Base-by-base conservation (phyloP, 345 rosid genomes). In the Toxicodendron radicans region DNA sequence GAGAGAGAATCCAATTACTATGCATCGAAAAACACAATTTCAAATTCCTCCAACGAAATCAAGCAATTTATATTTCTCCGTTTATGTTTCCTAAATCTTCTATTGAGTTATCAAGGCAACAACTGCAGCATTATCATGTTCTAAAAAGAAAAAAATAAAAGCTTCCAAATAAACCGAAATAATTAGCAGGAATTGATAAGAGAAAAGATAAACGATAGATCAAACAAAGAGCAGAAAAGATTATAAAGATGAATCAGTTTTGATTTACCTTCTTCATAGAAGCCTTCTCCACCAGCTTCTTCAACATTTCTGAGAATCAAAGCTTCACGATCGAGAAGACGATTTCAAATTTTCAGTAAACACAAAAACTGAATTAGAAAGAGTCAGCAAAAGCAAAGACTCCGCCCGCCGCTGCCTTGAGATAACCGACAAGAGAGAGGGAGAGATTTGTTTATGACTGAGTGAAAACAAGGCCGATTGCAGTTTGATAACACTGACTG, bases 281-380 rank as follows among this genome's bases (percentile, higher is more conserved):
- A 81, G 93, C 93, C 83, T 81, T 89, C 84, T 89, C 90, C n/a
- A 87, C 93, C 16, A 89, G 87, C 79, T 83, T 87, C 77, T 78
- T 87, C 21, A 87, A 89, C 93, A 89, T 89, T 49, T 70, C 8
- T 43, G 11, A 1, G 2, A 9, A 3, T 27, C 35, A 14, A 1
- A 21, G 32, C 35, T 1, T 38, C 43, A 38, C 6, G 43, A 38
- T 38, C 7, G 10, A 27, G 7, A 3, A 16, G 4, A 4, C 54
- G 54, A 51, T 51, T 51, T 18, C 18, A 51, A 51, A 51, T 5
- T 16, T 14, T 51, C 43, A 38, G 43, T 38, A 9, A 38, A 38
- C 43, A 38, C 12, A 5, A 51, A 14, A 38, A 38, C 43, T 11
- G 17, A 30, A 43, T 58, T 18, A 51, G 49, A 56, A n/a, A 56